Base-by-base conservation (phyloP, 208 protist species). In the Trypanosoma conorhini region DNA sequence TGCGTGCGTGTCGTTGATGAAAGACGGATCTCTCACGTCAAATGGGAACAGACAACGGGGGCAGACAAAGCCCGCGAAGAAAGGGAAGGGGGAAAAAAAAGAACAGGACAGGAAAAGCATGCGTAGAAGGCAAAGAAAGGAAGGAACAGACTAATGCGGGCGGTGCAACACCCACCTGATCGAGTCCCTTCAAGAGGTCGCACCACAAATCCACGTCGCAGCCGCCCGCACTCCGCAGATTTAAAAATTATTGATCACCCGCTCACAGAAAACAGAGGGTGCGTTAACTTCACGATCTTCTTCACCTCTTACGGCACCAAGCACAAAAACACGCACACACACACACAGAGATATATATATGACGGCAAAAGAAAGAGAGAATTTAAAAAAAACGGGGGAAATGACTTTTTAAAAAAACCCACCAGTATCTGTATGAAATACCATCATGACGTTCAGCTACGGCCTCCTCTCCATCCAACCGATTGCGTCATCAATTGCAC, bases 331-430 rank as follows among this genome's bases (percentile, higher is more conserved):
- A 67, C 28, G 40, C 44, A 35, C 62, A 56, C 62, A 67, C 40
- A 54, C 44, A 67, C 62, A 24, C 59, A 51, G 9, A 50, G n/a
- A 46, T n/a, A 63, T 12, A 63, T 15, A 44, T 26, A 51, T 2
- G 51, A 48, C 54, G 5, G 24, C 3, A 54, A 3, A 46, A 21
- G 30, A 24, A 51, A 38, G 24, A 51, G 1, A 5, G 35, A 9
- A 74, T 28, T 48, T 5, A 71, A n/a, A 64, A 76, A 48, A 38
- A 70, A 28, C 30, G 69, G 52, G 50, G 15, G 5, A 76, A 44
- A 56, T 22, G 5, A 56, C 24, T 56, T n/a, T 57, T 8, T 22
- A 72, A 50, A 68, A 30, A 66, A 12, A 38, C 31, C 24, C 10
- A 60, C 10, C 9, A 24, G 22, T 9, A 13, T 55, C 21, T 33